Conservation (phyloP, 2,329 filamentous ascomycete genomes). For the Aspergillus quadricinctus region DNA sequence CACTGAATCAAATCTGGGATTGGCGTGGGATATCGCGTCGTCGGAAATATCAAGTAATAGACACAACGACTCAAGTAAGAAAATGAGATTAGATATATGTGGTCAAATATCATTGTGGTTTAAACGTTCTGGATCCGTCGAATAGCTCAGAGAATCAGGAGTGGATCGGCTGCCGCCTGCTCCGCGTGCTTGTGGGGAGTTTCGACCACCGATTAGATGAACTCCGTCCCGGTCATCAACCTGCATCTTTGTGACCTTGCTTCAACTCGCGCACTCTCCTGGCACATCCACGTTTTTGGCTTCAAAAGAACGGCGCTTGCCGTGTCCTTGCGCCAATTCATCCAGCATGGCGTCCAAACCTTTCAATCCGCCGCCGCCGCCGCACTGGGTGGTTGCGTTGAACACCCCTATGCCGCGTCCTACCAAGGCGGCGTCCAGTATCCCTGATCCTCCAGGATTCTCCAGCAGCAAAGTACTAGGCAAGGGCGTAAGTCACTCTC, state of each 20-base stretch:
- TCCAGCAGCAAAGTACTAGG: constrained; percentile 48
- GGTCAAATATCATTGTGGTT: not conserved
- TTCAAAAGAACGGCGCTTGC: not conserved
- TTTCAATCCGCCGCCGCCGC: constrained; percentile 48
- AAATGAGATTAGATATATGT: not conserved
- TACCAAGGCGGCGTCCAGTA: constrained; percentile 55
- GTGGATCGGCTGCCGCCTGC: constrained; percentile 18
- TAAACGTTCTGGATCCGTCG: not conserved
- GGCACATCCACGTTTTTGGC: constrained; percentile 1
- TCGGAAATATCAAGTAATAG: not conserved
- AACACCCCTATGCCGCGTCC: constrained; percentile 65
- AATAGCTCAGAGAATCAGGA: constrained; percentile 16
- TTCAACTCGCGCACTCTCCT: constrained; percentile 1
- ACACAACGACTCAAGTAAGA: not conserved
- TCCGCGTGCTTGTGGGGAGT: constrained; percentile 28
- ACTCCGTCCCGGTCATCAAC: not conserved
- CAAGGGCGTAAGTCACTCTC: constrained; percentile 29
- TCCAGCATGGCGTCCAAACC: constrained; percentile 18
- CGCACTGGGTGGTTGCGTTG: constrained; percentile 80
- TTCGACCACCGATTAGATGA: constrained; percentile 2
- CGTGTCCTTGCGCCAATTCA: constrained; percentile 6
- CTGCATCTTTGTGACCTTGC: not conserved
- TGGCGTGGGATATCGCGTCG: not conserved
- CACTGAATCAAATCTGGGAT: not conserved
- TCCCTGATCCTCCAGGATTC: constrained; percentile 86